These are phyloP conservation scores for Aspergillus versicolor DNA, from an alignment of 2,329 filamentous ascomycete genomes.

Conservation along the genomic window DNA sequence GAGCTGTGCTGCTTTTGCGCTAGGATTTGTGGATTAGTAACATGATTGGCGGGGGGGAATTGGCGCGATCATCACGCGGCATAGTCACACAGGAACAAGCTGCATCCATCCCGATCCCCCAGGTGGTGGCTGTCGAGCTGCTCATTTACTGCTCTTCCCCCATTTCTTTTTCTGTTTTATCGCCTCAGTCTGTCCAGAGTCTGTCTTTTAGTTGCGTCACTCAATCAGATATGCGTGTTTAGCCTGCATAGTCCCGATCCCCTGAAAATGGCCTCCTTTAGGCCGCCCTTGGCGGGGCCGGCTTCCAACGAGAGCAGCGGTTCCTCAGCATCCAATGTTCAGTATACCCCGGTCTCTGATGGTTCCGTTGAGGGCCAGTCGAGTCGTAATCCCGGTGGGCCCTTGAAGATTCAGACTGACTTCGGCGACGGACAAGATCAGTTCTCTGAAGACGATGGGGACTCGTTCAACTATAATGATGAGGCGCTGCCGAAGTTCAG, in stretches of 20 bases:
- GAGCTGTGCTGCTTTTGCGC: not conserved
- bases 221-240: constrained; percentile 2
- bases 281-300: constrained; percentile 24
- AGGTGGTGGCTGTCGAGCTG: too few species aligned
- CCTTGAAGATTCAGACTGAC: constrained; percentile 36
- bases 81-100: constrained; percentile 1
- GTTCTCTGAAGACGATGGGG: constrained; percentile 22
- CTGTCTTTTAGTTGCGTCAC: not conserved
- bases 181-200: not conserved
- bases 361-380: constrained; percentile 26
- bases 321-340: constrained; percentile 24
- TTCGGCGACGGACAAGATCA: constrained; percentile 23
- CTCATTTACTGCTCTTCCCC: not conserved
- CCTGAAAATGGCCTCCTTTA: constrained; percentile 24
- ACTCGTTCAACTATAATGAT: constrained; percentile 29
- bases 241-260: not conserved
- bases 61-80: constrained; percentile 5
- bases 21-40: not conserved
- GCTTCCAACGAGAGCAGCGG: constrained; percentile 24
- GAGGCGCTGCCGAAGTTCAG: constrained; percentile 17
- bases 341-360: constrained; percentile 37
- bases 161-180: not conserved
- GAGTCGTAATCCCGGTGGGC: constrained; percentile 18
- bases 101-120: too few species aligned
- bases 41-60: constrained; percentile 4